Conservation (phyloP, 2,329 filamentous ascomycete genomes). For the Hypoxylon sp. region DNA sequence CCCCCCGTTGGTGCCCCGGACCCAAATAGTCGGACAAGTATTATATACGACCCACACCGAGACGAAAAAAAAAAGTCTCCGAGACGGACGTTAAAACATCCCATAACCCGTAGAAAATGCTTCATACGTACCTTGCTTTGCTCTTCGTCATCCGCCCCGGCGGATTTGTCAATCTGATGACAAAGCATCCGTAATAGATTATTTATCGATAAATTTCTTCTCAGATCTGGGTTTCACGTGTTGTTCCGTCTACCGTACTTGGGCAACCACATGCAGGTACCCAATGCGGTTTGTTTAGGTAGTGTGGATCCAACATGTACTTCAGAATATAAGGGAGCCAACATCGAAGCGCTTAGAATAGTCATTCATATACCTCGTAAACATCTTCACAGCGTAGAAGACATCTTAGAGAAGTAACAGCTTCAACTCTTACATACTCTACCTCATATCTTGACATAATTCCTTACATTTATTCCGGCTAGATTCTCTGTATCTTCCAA, state of each 20-base stretch:
- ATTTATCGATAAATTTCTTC: not conserved
- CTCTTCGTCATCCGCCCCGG: too few relatives aligned
- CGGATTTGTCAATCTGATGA: conserved; percentile 13
- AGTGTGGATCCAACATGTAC: not conserved
- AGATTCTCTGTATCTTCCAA: not conserved
- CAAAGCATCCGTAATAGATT: conserved; percentile 19
- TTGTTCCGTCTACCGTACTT: not conserved
- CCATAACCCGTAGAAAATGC: not conserved
- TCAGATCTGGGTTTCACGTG: not conserved
- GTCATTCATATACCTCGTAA: not conserved
- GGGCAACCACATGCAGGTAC: too few relatives aligned
- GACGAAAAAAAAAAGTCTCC: conserved; percentile 21
- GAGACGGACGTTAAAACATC: not conserved
- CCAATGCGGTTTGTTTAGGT: not conserved
- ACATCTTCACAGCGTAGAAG: not conserved
- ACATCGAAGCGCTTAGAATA: not conserved
- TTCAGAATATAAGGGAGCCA: not conserved
- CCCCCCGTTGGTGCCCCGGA: conserved; percentile 2
- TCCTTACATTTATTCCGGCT: not conserved
- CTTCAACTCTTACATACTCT: not conserved
- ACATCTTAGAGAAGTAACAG: not conserved
- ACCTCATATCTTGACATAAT: not conserved
- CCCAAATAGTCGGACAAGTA: not conserved
- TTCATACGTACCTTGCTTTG: not conserved
- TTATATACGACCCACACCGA: not conserved